Evolutionary conservation across 306 rosid genomes (phyloP).

Genomic region (Mucuna pruriens): DNA sequence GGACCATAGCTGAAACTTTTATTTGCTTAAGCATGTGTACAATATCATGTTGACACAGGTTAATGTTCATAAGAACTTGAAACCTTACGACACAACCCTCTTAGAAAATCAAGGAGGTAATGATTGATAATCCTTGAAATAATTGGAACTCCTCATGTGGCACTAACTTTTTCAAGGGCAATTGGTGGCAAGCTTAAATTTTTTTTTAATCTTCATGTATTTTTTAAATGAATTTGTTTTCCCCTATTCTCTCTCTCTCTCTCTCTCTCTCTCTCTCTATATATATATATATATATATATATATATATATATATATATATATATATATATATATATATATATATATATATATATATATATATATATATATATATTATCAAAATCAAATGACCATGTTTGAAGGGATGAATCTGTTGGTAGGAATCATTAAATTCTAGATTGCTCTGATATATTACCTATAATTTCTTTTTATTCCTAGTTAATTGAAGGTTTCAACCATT

Average conservation of each 20-base stretch:
- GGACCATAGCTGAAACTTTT: constrained; percentile 4
- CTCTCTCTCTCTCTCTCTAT: too few species aligned
- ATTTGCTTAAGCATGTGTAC: neutral
- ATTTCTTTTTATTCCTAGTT: neutral
- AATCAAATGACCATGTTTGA: neutral
- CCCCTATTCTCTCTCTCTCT: too few species aligned
- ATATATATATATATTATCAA: too few species aligned
- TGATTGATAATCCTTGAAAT: neutral
- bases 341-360: too few species aligned
- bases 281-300: too few species aligned
- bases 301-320: too few species aligned
- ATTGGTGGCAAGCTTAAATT: constrained; percentile 13
- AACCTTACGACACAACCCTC: constrained; percentile 11
- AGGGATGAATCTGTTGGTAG: neutral
- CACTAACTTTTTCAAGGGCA: neutral
- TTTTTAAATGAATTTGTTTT: too few species aligned
- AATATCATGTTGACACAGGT: neutral
- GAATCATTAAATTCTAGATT: neutral
- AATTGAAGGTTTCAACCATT: neutral
- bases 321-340: too few species aligned
- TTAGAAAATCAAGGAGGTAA: neutral
- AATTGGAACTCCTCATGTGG: neutral
- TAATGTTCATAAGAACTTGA: constrained; percentile 4
- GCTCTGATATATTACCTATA: neutral
- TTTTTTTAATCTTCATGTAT: neutral